Base-by-base conservation (phyloP, 257 asterid genomes). In the Scutellaria baicalensis region DNA sequence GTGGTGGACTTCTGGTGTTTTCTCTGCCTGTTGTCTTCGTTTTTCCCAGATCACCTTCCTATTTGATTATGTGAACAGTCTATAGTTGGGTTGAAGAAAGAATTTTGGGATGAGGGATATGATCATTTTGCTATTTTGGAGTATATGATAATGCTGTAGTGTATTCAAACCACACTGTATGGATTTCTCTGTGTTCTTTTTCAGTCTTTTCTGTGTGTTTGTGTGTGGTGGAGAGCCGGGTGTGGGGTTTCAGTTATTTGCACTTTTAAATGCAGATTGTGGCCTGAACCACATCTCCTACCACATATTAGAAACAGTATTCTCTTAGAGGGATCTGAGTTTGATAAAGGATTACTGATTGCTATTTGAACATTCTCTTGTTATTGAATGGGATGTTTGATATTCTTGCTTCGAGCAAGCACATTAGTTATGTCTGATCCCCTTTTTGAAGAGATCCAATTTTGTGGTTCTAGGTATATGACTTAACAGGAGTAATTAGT, bases 401-500 rank as follows among this genome's bases (percentile, higher is more conserved):
- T 62, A 48, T 43, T 20, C 14, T 23, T 66, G 43, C 18, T 47
- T 45, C 21, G 39, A 23, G 58, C 50, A 44, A 6, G 75, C 70
- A 59, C 38, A 55, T 72, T 58, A 56, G 68, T 68, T 39, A 74
- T 66, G 77, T 40, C 70, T 43, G 13, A 54, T 76, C 23, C 69
- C 35, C 59, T 40, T 62, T 67, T 67, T 74, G 54, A 78, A 60
- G 72, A 13, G 54, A 74, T 75, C 51, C 77, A 63, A 64, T 80
- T 71, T 72, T 86, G 69, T 75, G 80, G 59, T 82, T 80, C 82
- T 70, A 94, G 99, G 96, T 91, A 75, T 89, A 85, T 79, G 92
- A 89, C 69, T 74, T 89, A 82, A 85, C 96, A 49, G 95, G 95
- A 80, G 83, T 67, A 58, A 74, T 92, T 40, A 94, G 96, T 73